Percentiles rank a stretch among this genome's conserved stretches.
Conservation (phyloP, 2,329 filamentous ascomycete species). For the Diaporthe ilicicola region DNA sequence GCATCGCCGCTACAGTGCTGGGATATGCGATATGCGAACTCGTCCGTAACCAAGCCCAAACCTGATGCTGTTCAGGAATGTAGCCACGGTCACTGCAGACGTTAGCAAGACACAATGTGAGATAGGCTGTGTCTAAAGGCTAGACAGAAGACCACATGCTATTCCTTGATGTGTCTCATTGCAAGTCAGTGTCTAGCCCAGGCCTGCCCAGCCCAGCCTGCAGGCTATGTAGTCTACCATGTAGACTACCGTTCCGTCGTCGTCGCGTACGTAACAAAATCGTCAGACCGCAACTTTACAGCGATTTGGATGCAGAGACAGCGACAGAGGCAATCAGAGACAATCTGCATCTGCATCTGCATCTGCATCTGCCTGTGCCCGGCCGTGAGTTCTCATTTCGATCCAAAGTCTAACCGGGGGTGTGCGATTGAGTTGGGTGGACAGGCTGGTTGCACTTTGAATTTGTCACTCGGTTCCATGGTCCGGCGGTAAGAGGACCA, state of each 20-base stretch:
- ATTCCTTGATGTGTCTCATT: neutral
- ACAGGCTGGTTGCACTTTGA: conserved; percentile 10
- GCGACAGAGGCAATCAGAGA: conserved; percentile 9
- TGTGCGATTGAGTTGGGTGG: conserved; percentile 15
- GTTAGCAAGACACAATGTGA: conserved; percentile 1
- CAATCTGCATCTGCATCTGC: neutral
- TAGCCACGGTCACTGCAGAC: neutral
- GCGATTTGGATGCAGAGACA: neutral
- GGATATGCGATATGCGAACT: neutral
- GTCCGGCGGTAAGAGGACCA: conserved; percentile 35
- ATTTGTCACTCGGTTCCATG: conserved; percentile 19
- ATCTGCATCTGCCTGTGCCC: neutral
- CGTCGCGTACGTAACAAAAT: neutral
- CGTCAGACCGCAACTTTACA: conserved; percentile 1
- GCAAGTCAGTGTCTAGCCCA: neutral
- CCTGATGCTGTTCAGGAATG: neutral
- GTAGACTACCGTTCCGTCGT: neutral
- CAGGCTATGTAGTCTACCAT: neutral
- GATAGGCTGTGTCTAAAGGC: neutral
- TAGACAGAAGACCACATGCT: conserved; percentile 17
- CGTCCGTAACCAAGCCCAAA: neutral
- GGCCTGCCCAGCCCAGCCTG: no score
- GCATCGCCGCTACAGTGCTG: neutral
- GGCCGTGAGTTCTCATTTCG: conserved; percentile 16
- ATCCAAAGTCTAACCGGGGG: conserved; percentile 13